Evolutionary conservation across 78 protist species (phyloP), one percentile per base, ranked within the genome.

Genomic region (Planoprotostelium fungivorum): DNA sequence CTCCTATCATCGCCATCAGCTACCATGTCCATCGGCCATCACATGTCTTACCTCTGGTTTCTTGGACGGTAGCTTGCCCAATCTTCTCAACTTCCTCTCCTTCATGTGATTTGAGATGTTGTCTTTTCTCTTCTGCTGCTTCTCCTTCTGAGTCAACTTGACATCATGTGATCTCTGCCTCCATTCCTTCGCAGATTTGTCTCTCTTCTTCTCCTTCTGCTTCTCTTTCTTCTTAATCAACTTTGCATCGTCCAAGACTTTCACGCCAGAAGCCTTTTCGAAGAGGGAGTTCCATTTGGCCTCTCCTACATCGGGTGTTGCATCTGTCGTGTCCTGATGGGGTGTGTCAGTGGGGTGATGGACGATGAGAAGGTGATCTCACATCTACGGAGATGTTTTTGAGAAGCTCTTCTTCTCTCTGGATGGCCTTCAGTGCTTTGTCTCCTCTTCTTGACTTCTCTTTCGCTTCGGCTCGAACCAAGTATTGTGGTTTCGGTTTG

Each of bases 241-340:
- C 1, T 36, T 36, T 0, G 89, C 88, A 85, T 88, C 85, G 35
- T 91, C 94, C 34, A 86, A 89, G 9, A 91, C 89, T 37, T 91
- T 91, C 23, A 91, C 63, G 38, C 94, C 94, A 34, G 86, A 87
- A n/a, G 86, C 94, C 73, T 91, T 91, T 35, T 91, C 91, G 28
- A 91, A 84, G 38, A 91, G 92, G 0, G 89, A 36, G 0, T 89
- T 36, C 94, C 94, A 91, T 29, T 86, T 86, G 29, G 89, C 37
- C 35, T 90, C 36, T 37, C 84, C 88, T 35, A 63, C 89, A 63
- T 89, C 37, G 1, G 88, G 92, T 84, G 63, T 88, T 29, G 87
- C 90, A 31, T 84, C 91, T n/a, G 92, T 91, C 38, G 89, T 88
- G 37, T 39, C 51, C 28, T 88, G n/a, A n/a, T n/a, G n/a, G n/a